Conservation (phyloP, 2,329 filamentous ascomycete species). For the Cryoendolithus antarcticus region DNA sequence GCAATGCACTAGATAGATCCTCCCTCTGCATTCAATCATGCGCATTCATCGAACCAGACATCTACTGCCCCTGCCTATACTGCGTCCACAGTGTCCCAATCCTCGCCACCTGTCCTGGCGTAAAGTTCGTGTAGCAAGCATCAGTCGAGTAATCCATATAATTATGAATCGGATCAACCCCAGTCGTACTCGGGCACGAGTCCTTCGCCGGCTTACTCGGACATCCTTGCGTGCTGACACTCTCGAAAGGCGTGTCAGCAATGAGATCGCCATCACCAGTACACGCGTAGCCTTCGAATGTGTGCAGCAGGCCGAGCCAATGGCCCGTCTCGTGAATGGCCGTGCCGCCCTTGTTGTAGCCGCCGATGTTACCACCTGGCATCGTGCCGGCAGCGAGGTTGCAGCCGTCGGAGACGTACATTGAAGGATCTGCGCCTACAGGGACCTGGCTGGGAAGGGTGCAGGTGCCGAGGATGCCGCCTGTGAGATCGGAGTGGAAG, state of each 20-base stretch:
- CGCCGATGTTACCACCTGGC: conserved; percentile 37
- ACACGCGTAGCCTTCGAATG: conserved; percentile 35
- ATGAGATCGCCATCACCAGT: conserved; percentile 33
- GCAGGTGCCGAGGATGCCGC: conserved; percentile 41
- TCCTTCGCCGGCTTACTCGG: conserved; percentile 36
- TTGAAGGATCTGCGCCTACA: conserved; percentile 16
- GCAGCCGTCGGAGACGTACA: conserved; percentile 43
- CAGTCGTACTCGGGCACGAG: conserved; percentile 35
- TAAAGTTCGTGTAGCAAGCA: conserved; percentile 43
- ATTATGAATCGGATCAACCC: conserved; percentile 43
- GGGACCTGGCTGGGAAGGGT: conserved; percentile 33
- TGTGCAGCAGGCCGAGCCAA: conserved; percentile 36
- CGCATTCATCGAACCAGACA: too few relatives aligned
- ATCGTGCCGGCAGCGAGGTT: conserved; percentile 45
- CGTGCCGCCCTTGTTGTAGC: conserved; percentile 38
- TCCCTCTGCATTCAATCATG: too few relatives aligned
- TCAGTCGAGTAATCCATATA: conserved; percentile 50
- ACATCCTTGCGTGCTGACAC: conserved; percentile 41
- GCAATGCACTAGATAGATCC: too few relatives aligned
- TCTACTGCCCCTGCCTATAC: conserved; percentile 22
- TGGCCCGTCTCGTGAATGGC: conserved; percentile 38
- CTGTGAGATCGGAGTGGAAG: conserved; percentile 43
- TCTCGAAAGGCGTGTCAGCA: conserved; percentile 31
- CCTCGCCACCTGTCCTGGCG: conserved; percentile 35
- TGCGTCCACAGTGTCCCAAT: conserved; percentile 41